These are phyloP conservation scores for Starmerella kuoi DNA, from an alignment of 805 yeast genomes.

Conservation along the genomic window DNA sequence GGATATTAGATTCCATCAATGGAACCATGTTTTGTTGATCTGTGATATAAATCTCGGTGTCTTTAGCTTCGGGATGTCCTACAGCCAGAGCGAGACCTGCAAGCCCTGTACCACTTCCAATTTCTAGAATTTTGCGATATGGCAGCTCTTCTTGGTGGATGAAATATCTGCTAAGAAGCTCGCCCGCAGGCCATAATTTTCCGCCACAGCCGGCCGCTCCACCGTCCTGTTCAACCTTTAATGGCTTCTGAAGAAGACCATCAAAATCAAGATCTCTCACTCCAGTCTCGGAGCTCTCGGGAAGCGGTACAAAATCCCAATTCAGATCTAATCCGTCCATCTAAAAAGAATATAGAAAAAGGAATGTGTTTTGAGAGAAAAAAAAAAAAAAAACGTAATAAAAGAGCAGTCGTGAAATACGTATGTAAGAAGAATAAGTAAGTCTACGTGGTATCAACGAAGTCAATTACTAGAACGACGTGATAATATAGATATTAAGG, in stretches of 20 bases:
- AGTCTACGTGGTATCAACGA: no score
- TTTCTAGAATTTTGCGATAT: conserved; percentile 33
- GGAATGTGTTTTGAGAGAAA: background rate
- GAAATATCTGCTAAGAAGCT: conserved; percentile 38
- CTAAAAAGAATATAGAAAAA: background rate
- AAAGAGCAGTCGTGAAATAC: no score
- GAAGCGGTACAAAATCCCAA: conserved; percentile 29
- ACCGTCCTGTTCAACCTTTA: conserved; percentile 42
- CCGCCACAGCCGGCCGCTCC: conserved; percentile 56
- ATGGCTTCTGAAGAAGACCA: conserved; percentile 30
- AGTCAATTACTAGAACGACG: no score
- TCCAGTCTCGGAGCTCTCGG: conserved; percentile 32
- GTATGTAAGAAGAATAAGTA: no score
- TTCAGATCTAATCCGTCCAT: conserved; percentile 19
- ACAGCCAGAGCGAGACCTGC: conserved; percentile 35
- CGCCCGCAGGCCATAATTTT: conserved; percentile 51
- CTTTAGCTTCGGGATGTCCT: conserved; percentile 22
- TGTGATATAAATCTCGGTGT: conserved; percentile 35
- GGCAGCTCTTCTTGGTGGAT: conserved; percentile 23
- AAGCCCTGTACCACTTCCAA: conserved; percentile 50
- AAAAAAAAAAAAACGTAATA: no score
- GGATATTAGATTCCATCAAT: conserved; percentile 37
- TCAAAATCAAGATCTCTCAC: conserved; percentile 32
- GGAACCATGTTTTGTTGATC: conserved; percentile 40
- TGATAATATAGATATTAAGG: no score